Evolutionary conservation across 2,329 filamentous ascomycete species (phyloP).

Genomic region (Xylariaceae sp.): DNA sequence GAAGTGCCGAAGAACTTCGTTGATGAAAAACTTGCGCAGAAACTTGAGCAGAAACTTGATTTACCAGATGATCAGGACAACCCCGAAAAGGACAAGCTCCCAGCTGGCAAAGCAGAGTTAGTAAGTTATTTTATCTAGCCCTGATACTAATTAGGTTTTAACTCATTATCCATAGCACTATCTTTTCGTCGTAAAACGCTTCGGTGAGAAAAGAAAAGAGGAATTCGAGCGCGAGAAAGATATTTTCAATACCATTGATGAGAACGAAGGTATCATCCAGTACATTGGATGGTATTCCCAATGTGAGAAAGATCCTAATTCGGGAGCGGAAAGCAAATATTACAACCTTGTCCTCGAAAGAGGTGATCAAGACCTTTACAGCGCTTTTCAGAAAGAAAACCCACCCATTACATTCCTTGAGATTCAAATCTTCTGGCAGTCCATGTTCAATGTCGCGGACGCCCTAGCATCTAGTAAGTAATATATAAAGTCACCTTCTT

Average conservation of each 20-base stretch:
- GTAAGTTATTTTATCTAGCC: slow-evolving; percentile 1
- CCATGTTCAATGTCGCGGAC: slow-evolving; percentile 39
- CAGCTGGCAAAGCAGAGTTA: background rate
- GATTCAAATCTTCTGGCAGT: slow-evolving; percentile 41
- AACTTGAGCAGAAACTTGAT: slow-evolving; percentile 9
- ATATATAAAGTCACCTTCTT: too few relatives aligned
- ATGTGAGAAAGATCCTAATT: slow-evolving; percentile 6
- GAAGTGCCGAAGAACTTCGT: slow-evolving; percentile 20
- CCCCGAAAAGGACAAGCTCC: background rate
- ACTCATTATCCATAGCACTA: slow-evolving; percentile 1
- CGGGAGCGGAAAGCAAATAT: slow-evolving; percentile 10
- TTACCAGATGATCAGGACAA: slow-evolving; percentile 1
- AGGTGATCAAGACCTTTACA: slow-evolving; percentile 41
- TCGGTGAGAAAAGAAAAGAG: slow-evolving; percentile 1
- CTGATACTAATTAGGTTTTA: background rate
- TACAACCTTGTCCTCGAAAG: slow-evolving; percentile 46
- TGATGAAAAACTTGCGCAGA: background rate
- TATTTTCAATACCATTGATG: slow-evolving; percentile 37
- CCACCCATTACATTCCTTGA: slow-evolving; percentile 38
- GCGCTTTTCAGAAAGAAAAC: slow-evolving; percentile 34
- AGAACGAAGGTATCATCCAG: slow-evolving; percentile 36
- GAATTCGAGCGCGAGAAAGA: slow-evolving; percentile 39
- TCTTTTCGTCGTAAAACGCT: slow-evolving; percentile 22
- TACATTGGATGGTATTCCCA: slow-evolving; percentile 39
- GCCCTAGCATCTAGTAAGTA: slow-evolving; percentile 35